Percentiles rank a stretch among this genome's conserved stretches.
Evolutionary conservation across 345 rosid species (phyloP).

Genomic region (Populus alba): DNA sequence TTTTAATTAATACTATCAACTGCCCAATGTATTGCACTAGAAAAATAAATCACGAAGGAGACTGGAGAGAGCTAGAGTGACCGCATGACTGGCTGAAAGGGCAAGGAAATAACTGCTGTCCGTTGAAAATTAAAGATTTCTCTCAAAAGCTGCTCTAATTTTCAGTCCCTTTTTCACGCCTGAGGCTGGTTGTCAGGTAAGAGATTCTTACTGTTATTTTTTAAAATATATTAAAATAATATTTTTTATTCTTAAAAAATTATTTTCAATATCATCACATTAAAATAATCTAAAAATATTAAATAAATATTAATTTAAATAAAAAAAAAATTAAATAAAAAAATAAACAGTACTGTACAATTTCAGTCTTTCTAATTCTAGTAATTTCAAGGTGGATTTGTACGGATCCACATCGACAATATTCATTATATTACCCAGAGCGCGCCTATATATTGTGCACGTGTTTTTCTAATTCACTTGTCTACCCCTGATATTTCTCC

Average conservation of each 20-base stretch:
- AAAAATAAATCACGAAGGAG: neutral
- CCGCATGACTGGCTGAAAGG: neutral
- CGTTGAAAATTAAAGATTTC: neutral
- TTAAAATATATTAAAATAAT: too few relatives aligned
- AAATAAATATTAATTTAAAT: too few relatives aligned
- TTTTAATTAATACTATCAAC: neutral
- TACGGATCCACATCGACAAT: neutral
- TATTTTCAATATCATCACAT: too few relatives aligned
- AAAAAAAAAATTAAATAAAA: too few relatives aligned
- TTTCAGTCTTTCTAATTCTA: too few relatives aligned
- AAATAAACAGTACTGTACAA: too few relatives aligned
- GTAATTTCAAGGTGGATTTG: neutral
- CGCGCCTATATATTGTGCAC: neutral
- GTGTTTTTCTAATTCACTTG: neutral
- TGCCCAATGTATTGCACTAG: neutral
- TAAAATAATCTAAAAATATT: too few relatives aligned
- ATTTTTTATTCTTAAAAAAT: too few relatives aligned
- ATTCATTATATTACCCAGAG: neutral
- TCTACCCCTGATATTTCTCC: neutral
- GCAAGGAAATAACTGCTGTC: neutral
- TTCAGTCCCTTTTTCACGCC: neutral
- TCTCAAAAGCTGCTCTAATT: neutral
- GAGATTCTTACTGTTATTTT: too few relatives aligned
- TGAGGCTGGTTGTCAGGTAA: too few relatives aligned
- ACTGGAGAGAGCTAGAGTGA: neutral